Base-by-base conservation (phyloP, 2,329 filamentous ascomycete genomes). In the Zasmidium angulare region DNA sequence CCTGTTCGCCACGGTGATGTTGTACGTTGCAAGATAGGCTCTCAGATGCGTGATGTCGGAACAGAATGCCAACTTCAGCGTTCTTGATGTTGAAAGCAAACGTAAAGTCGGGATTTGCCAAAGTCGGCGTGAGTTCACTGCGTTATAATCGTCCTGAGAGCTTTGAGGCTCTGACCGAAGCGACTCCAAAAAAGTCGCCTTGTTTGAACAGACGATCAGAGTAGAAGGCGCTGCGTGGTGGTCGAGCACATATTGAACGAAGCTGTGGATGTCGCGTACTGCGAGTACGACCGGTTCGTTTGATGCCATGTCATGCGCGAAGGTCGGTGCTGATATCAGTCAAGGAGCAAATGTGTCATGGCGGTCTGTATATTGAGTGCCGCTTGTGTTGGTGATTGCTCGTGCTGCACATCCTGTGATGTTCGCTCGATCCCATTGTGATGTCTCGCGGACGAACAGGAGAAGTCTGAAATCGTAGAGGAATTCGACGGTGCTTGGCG, bases 31-130 rank as follows among this genome's bases (percentile, higher is more conserved):
- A 10, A 97, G 80, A 68, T 88, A 90, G 36, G 90, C 90, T 55
- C 91, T 87, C 6, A 96, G 83, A 72, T 90, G 87, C 21, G 89
- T 86, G 55, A 95, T 82, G 1, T 89, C 91, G 0, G 90, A 86
- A 56, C 86, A 84, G 75, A 96, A 97, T 36, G 85, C 77, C 9
- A 93, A 74, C 56, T 84, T 85, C 63, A 96, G 82, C 67, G 87
- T 85, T 26, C 86, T 84, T 7, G 90, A 88, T 2, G 84, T 82
- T 50, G 87, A 84, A 24, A 93, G 79, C 63, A 90, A 83, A 56
- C 86, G 82, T 14, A 96, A 83, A 0, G 89, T 86, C 24, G 87
- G 84, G 4, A 52, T 56, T 4, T 58, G 22, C 36, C 36, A 43
- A 3, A 43, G 36, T 17, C 36, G 36, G 9, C 36, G 36, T 10